Percentiles rank a stretch among this genome's conserved stretches.
phyloP scores from a whole-genome alignment of 2,329 filamentous ascomycete species.

The Colletotrichum coccodes region DNA sequence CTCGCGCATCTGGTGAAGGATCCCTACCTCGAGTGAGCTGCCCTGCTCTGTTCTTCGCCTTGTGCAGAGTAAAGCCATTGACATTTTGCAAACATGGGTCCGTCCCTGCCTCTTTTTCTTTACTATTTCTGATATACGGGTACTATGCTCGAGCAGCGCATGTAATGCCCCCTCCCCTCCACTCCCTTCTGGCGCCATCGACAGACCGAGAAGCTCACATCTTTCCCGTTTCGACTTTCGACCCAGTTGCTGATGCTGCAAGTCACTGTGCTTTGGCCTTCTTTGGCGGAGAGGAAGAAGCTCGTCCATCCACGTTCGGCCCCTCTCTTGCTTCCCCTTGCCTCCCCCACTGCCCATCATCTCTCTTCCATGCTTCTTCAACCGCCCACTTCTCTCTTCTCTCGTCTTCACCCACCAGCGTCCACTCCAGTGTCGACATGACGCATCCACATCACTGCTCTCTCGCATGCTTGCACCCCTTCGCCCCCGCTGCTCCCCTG shows the following conservation, averaged over 20 bases:
- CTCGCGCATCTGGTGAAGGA: neutral
- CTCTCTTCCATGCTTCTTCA: neutral
- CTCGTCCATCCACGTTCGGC: neutral
- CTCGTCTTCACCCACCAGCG: neutral
- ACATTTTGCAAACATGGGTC: neutral
- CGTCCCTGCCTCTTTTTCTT: neutral
- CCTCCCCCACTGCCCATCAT: neutral
- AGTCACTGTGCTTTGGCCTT: constrained; percentile 12
- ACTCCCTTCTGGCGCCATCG: neutral
- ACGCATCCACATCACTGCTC: neutral
- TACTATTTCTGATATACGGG: neutral
- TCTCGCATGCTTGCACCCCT: neutral
- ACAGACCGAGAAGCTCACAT: neutral
- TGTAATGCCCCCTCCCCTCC: neutral
- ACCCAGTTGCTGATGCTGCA: neutral
- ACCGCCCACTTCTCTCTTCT: no score
- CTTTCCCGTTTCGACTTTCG: neutral
- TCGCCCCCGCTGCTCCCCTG: neutral
- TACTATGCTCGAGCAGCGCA: no score
- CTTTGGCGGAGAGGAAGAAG: neutral
- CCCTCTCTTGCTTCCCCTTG: neutral
- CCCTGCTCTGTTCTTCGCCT: neutral
- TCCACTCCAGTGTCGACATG: neutral
- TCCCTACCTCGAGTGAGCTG: neutral
- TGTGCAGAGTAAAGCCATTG: neutral